Conservation (phyloP, 2,329 filamentous ascomycete species). For the Calonectria pseudoturangicola region DNA sequence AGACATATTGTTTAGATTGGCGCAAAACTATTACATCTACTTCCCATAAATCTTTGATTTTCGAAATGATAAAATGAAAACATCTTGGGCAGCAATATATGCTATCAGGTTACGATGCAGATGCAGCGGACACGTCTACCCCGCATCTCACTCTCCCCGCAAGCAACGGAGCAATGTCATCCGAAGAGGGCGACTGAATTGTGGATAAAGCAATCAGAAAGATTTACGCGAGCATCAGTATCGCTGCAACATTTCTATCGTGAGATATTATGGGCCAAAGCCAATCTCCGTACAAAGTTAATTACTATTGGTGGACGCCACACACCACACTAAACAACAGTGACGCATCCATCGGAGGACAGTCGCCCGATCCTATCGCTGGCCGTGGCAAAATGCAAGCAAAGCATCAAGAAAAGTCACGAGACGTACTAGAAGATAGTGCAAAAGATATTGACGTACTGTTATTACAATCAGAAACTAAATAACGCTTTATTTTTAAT, state of each 20-base stretch:
- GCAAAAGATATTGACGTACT: background rate
- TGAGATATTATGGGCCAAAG: background rate
- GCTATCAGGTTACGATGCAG: background rate
- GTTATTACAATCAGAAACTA: background rate
- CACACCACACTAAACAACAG: background rate
- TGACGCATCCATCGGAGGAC: constrained; percentile 3
- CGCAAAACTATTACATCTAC: background rate
- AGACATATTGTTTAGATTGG: background rate
- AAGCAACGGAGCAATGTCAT: constrained; percentile 8
- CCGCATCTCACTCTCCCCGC: constrained; percentile 8
- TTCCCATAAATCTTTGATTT: background rate
- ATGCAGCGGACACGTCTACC: background rate
- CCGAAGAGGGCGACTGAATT: background rate
- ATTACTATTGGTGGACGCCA: background rate
- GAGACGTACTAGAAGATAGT: background rate
- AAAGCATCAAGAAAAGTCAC: background rate
- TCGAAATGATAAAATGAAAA: background rate
- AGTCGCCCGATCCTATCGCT: background rate
- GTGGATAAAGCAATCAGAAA: background rate
- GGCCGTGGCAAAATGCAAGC: background rate
- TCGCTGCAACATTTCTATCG: background rate
- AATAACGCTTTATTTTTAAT: background rate
- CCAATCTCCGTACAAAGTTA: no score
- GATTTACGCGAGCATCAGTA: background rate
- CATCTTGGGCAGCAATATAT: background rate